A percentile compares a stretch with the other conserved stretches of the same genome.
Conservation (phyloP, 306 rosid genomes). For the Lablab purpureus region DNA sequence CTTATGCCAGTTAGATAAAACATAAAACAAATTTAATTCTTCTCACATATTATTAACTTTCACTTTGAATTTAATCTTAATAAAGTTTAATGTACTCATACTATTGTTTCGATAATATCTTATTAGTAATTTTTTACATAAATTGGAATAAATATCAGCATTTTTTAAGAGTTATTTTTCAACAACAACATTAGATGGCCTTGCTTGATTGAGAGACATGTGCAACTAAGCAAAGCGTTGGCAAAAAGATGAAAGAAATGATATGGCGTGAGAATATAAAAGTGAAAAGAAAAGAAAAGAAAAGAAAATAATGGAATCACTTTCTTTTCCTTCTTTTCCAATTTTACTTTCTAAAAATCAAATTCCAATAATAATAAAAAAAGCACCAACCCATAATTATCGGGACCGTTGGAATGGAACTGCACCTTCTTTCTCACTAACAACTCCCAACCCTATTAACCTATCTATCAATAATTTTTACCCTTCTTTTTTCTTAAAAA, state of each 20-base stretch:
- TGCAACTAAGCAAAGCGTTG: background rate
- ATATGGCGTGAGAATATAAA: slow-evolving; percentile 22
- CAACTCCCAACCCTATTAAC: slow-evolving; percentile 8
- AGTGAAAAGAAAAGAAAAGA: slow-evolving; percentile 40
- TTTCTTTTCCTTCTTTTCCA: slow-evolving; percentile 27
- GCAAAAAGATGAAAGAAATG: slow-evolving; percentile 10
- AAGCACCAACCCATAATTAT: slow-evolving; percentile 39
- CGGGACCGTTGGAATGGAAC: slow-evolving; percentile 44
- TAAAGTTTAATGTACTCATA: no score
- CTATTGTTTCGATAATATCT: no score
- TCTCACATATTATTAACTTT: no score
- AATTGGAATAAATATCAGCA: no score
- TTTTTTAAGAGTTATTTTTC: no score
- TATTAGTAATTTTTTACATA: no score
- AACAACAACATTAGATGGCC: no score
- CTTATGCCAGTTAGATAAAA: no score
- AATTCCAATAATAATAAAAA: slow-evolving; percentile 19
- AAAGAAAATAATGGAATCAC: slow-evolving; percentile 11
- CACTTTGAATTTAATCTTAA: no score
- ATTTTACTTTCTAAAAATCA: slow-evolving; percentile 2
- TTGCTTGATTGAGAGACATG: background rate
- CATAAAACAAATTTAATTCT: no score
- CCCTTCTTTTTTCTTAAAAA: background rate
- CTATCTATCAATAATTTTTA: background rate
- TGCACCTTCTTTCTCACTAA: slow-evolving; percentile 13